A percentile compares a stretch with the other conserved stretches of the same genome.
Conservation (phyloP, 352 stramenopile genomes). For the Aphanomyces astaci region DNA sequence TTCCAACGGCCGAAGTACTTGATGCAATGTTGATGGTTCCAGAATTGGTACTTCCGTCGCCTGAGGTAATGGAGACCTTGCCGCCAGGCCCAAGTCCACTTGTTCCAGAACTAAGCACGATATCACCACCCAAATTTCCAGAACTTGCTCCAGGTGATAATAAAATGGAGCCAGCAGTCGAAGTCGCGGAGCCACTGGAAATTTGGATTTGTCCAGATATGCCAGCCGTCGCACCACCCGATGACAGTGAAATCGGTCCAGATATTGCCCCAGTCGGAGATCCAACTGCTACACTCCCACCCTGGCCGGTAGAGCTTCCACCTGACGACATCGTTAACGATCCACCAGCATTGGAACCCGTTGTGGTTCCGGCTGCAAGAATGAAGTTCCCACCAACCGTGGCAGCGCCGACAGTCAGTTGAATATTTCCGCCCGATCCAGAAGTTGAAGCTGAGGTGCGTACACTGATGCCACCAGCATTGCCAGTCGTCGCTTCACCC, state of each 20-base stretch:
- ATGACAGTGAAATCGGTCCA: neutral
- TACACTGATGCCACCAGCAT: neutral
- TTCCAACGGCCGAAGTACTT: slow-evolving; percentile 9
- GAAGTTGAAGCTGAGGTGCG: neutral
- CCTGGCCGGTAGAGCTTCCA: neutral
- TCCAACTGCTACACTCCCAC: neutral
- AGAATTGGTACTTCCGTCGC: slow-evolving; percentile 15
- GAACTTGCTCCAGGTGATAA: slow-evolving; percentile 2
- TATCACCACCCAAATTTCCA: neutral
- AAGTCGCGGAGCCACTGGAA: neutral
- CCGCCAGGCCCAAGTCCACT: neutral
- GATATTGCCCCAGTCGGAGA: neutral
- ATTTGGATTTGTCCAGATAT: neutral
- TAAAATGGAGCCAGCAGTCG: neutral
- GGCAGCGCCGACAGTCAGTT: neutral
- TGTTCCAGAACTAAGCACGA: neutral
- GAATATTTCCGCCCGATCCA: neutral
- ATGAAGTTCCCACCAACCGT: slow-evolving; percentile 23
- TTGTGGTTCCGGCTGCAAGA: slow-evolving; percentile 14
- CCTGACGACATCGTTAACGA: neutral
- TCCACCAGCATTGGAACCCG: neutral
- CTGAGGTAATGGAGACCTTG: neutral
- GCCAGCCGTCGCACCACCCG: neutral
- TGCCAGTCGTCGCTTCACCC: neutral
- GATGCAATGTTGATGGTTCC: slow-evolving; percentile 26